These are phyloP conservation scores for Phaseolus lunatus DNA, from an alignment of 306 rosid species.

Conservation along the genomic window DNA sequence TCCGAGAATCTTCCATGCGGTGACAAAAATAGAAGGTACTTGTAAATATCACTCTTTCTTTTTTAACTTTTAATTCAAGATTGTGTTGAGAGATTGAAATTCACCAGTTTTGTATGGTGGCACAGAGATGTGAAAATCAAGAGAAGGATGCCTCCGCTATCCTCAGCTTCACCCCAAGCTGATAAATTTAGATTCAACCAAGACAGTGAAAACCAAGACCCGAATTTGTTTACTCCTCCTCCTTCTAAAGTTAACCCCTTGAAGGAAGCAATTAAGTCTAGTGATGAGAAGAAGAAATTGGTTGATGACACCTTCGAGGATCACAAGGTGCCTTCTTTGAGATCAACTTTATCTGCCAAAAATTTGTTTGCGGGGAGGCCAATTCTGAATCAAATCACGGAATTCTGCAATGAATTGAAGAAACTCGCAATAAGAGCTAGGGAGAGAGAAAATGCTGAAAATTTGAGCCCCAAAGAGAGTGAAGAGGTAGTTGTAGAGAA, in stretches of 20 bases:
- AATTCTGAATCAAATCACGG: conserved; percentile 83
- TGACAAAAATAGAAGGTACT: conserved; percentile 75
- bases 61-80: conserved; percentile 14
- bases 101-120: neutral
- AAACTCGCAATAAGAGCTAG: conserved; percentile 67
- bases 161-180: conserved; percentile 60
- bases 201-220: conserved; percentile 78
- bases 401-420: conserved; percentile 87
- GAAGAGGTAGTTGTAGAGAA: conserved; percentile 48
- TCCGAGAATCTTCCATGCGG: conserved; percentile 60
- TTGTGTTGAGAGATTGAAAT: conserved; percentile 14
- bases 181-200: conserved; percentile 57
- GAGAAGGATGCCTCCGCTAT: conserved; percentile 64
- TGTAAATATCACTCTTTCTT: neutral
- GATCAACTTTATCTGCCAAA: conserved; percentile 77
- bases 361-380: conserved; percentile 81
- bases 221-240: conserved; percentile 71
- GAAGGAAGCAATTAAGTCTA: conserved; percentile 75
- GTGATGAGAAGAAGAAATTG: conserved; percentile 68
- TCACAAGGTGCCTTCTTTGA: conserved; percentile 61
- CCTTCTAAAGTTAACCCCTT: conserved; percentile 43
- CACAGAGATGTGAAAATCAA: conserved; percentile 73
- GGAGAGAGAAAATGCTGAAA: conserved; percentile 69
- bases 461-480: conserved; percentile 39
- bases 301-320: conserved; percentile 47